These are phyloP conservation scores for Pseudopyrenochaeta lycopersici DNA, from an alignment of 2,329 filamentous ascomycete genomes.

Conservation along the genomic window DNA sequence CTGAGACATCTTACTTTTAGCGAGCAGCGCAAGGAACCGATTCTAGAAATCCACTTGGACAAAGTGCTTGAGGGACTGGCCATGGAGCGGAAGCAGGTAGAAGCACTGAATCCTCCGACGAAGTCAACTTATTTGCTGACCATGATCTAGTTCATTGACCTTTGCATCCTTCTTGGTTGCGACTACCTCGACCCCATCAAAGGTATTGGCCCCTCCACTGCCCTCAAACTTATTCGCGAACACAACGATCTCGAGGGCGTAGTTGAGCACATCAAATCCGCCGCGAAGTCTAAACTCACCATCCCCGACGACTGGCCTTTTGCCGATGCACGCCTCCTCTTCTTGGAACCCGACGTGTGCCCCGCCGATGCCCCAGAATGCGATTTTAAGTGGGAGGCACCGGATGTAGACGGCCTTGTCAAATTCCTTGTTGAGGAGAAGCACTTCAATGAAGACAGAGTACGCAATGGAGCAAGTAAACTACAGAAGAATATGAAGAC, in stretches of 20 bases:
- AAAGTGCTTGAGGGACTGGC: conserved; percentile 85
- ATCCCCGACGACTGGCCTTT: conserved; percentile 98
- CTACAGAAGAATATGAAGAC: conserved; percentile 91
- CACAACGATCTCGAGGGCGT: conserved; percentile 88
- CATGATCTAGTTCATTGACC: conserved; percentile 81
- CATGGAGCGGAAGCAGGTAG: conserved; percentile 87
- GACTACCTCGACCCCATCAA: conserved; percentile 98
- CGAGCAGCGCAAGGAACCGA: conserved; percentile 96
- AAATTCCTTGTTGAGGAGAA: conserved; percentile 93
- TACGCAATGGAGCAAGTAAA: conserved; percentile 78
- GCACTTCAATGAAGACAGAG: conserved; percentile 95
- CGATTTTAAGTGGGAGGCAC: conserved; percentile 97
- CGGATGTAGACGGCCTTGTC: conserved; percentile 88
- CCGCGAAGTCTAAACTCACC: conserved; percentile 73
- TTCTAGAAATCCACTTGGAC: conserved; percentile 90
- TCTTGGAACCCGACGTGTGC: conserved; percentile 89
- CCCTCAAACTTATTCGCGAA: conserved; percentile 92
- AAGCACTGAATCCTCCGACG: conserved; percentile 14
- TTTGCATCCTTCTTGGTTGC: conserved; percentile 96
- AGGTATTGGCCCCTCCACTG: conserved; percentile 90
- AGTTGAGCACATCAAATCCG: conserved; percentile 79
- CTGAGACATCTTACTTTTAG: conserved; percentile 94
- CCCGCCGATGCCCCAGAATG: conserved; percentile 83
- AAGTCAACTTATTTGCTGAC: conserved; percentile 8
- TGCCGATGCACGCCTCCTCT: conserved; percentile 87